Conservation (phyloP, 2,329 filamentous ascomycete genomes). For the Claviceps arundinis region DNA sequence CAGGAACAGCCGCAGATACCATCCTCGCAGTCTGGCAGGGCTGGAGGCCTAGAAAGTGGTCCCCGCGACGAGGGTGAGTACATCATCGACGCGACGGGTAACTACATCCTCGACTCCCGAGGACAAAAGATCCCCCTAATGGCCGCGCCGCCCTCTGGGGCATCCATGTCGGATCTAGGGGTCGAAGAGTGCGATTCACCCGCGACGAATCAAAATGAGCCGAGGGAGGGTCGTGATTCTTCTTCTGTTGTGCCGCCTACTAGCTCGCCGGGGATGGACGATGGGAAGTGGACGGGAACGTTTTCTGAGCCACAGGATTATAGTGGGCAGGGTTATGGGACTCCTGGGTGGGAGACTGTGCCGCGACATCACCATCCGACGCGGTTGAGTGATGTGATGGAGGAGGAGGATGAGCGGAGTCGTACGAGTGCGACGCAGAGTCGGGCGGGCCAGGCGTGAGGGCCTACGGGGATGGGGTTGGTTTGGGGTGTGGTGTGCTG, state of each 20-base stretch:
- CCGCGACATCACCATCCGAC: conserved; percentile 79
- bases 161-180: conserved; percentile 35
- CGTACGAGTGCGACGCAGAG: conserved; percentile 59
- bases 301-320: conserved; percentile 45
- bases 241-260: conserved; percentile 9
- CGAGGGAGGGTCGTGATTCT: conserved; percentile 21
- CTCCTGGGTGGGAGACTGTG: conserved; percentile 61
- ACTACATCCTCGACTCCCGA: conserved; percentile 46
- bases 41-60: conserved; percentile 44
- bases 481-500: too few species aligned
- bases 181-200: conserved; percentile 47
- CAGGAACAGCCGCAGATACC: conserved; percentile 4
- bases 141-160: conserved; percentile 27
- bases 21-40: conserved; percentile 8
- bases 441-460: conserved; percentile 19
- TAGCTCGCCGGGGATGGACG: conserved; percentile 12
- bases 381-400: conserved; percentile 73
- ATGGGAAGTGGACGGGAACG: conserved; percentile 27
- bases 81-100: conserved; percentile 46
- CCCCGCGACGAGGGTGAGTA: conserved; percentile 62
- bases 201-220: conserved; percentile 29
- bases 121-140: conserved; percentile 45
- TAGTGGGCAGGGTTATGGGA: conserved; percentile 50
- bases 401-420: conserved; percentile 72
- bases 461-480: neutral